Evolutionary conservation across 176 grass and related monocot genomes (phyloP).

Genomic region (Zoysia pacifica): DNA sequence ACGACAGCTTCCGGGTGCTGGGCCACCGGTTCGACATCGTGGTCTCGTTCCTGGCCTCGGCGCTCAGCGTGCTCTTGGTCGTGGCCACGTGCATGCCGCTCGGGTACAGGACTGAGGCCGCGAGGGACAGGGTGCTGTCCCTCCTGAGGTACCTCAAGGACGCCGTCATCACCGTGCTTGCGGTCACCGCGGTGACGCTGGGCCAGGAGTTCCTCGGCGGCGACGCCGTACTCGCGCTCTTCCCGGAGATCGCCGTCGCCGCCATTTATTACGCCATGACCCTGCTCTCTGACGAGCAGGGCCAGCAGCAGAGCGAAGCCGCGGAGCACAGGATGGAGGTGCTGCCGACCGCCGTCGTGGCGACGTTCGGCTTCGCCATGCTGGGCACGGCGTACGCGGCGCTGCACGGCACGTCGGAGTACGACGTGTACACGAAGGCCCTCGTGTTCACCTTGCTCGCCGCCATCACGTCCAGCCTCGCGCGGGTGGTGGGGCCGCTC

Average conservation of each 20-base stretch:
- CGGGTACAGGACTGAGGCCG: conserved; percentile 2
- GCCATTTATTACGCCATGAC: conserved; percentile 29
- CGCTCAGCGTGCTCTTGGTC: conserved; percentile 36
- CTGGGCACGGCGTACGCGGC: conserved; percentile 36
- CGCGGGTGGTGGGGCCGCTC: conserved; percentile 33
- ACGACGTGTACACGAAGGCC: conserved; percentile 39
- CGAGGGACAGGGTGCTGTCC: conserved; percentile 33
- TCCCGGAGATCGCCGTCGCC: conserved; percentile 36
- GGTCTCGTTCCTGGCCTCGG: conserved; percentile 41
- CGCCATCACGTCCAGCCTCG: conserved; percentile 36
- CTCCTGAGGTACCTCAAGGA: conserved; percentile 37
- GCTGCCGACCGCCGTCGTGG: conserved; percentile 36
- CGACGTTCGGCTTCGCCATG: conserved; percentile 48
- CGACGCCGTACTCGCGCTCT: conserved; percentile 25
- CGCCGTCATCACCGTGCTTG: conserved; percentile 35
- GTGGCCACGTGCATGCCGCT: conserved; percentile 48
- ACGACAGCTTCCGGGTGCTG: conserved; percentile 12
- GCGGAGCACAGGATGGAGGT: conserved; percentile 20
- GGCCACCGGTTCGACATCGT: conserved; percentile 29
- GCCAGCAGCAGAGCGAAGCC: background rate
- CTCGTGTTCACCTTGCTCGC: conserved; percentile 39
- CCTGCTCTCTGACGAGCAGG: background rate
- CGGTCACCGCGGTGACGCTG: conserved; percentile 32
- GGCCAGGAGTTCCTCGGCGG: conserved; percentile 41
- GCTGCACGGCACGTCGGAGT: conserved; percentile 37